Percentiles rank a stretch among this genome's conserved stretches.
Conservation (phyloP, 2,329 filamentous ascomycete genomes). For the Reticulascus tulasneorum region DNA sequence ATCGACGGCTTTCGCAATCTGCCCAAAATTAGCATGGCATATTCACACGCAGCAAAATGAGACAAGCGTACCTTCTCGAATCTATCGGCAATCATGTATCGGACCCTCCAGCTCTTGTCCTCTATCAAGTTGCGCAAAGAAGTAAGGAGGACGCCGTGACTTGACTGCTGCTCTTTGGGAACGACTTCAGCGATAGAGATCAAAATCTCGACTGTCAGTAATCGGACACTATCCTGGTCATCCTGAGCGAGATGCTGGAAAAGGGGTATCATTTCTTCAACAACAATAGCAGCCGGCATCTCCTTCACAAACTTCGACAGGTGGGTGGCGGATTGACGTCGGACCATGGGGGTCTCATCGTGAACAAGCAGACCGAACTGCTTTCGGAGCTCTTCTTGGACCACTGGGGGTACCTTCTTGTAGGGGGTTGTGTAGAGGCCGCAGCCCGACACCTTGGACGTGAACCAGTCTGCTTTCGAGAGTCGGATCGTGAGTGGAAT, state of each 20-base stretch:
- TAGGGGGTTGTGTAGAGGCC: conserved; percentile 94
- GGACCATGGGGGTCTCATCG: conserved; percentile 98
- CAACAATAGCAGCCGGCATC: conserved; percentile 85
- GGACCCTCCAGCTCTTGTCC: conserved; percentile 98
- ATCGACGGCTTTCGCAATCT: conserved; percentile 98
- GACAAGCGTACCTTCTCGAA: conserved; percentile 79
- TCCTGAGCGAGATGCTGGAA: conserved; percentile 96
- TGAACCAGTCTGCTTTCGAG: conserved; percentile 99
- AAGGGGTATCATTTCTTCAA: conserved; percentile 98
- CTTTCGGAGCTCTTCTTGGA: conserved; percentile 86
- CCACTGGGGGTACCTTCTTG: conserved; percentile 79
- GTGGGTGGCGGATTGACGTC: conserved; percentile 93
- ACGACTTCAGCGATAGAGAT: conserved; percentile 96
- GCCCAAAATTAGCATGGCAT: conserved; percentile 5
- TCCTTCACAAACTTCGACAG: conserved; percentile 96
- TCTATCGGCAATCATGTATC: conserved; percentile 98
- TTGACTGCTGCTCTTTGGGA: conserved; percentile 95
- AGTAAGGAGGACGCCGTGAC: conserved; percentile 87
- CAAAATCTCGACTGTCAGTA: conserved; percentile 93
- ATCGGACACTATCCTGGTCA: conserved; percentile 94
- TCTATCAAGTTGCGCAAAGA: conserved; percentile 91
- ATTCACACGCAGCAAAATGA: conserved; percentile 12
- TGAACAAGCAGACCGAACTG: conserved; percentile 92
- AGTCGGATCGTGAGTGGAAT: conserved; percentile 93
- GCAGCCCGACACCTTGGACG: conserved; percentile 96